Conservation (phyloP, 305 asterid genomes). For the Solanum chacoense region DNA sequence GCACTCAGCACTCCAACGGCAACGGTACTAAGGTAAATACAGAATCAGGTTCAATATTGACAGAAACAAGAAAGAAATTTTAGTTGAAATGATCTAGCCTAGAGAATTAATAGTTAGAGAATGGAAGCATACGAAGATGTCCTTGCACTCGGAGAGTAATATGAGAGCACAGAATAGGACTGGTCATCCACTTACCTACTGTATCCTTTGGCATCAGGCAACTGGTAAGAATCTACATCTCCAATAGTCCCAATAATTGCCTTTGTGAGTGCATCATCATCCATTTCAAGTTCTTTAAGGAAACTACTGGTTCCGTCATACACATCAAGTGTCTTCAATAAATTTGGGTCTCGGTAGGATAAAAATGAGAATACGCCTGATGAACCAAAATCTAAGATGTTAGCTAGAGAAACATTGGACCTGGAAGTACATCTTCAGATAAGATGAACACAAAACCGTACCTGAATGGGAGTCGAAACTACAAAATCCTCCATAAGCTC, state of each 20-base stretch:
- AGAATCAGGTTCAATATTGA: not conserved
- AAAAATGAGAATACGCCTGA: slow-evolving; percentile 89
- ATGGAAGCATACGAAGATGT: not conserved
- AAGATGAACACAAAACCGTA: slow-evolving; percentile 7
- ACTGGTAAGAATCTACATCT: slow-evolving; percentile 87
- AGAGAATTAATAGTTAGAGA: not conserved
- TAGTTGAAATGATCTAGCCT: not conserved
- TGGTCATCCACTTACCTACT: slow-evolving; percentile 48
- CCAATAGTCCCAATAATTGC: slow-evolving; percentile 98
- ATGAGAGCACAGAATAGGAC: not conserved
- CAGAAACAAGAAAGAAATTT: not conserved
- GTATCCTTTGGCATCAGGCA: slow-evolving; percentile 97
- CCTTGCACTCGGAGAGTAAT: not conserved
- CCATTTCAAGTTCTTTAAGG: slow-evolving; percentile 79
- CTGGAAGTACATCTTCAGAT: slow-evolving; percentile 1
- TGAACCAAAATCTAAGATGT: slow-evolving; percentile 4
- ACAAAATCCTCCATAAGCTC: slow-evolving; percentile 99
- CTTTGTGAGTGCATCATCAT: slow-evolving; percentile 81
- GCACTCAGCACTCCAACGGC: not conserved
- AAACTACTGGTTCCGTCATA: slow-evolving; percentile 88
- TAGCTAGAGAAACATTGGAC: not conserved
- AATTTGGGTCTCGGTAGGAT: slow-evolving; percentile 94
- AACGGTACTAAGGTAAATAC: not conserved
- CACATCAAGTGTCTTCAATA: slow-evolving; percentile 80
- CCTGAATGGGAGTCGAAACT: slow-evolving; percentile 96